A percentile compares a stretch with the other conserved stretches of the same genome.
These are phyloP conservation scores for Penicillium sp. DNA, from an alignment of 2,329 filamentous ascomycete genomes.

Conservation along the genomic window DNA sequence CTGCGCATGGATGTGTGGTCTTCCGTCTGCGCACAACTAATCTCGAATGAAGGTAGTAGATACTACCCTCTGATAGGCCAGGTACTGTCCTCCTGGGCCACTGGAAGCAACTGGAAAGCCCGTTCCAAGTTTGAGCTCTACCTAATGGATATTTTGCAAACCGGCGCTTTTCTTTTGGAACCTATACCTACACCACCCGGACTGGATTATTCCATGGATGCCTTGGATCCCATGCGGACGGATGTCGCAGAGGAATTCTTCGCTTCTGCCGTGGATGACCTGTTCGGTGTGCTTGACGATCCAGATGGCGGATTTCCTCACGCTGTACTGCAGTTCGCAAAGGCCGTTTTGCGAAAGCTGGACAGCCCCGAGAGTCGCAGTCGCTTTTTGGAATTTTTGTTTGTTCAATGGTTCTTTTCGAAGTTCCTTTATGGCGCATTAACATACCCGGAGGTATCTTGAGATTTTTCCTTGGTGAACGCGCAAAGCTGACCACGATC, in stretches of 20 bases:
- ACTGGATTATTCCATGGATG: constrained; percentile 71
- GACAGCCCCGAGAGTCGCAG: constrained; percentile 69
- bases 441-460: constrained; percentile 80
- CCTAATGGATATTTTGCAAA: constrained; percentile 90
- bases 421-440: constrained; percentile 82
- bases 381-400: constrained; percentile 77
- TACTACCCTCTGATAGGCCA: constrained; percentile 80
- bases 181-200: constrained; percentile 75
- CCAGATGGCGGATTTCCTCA: constrained; percentile 85
- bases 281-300: constrained; percentile 86
- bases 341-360: constrained; percentile 77
- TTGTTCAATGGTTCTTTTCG: constrained; percentile 90
- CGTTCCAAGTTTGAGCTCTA: constrained; percentile 90
- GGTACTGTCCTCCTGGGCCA: constrained; percentile 83
- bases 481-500: constrained; percentile 33
- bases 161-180: constrained; percentile 87
- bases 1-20: constrained; percentile 86
- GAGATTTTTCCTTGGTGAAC: background rate
- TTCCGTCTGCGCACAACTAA: constrained; percentile 78
- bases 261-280: constrained; percentile 72
- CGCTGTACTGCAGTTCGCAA: constrained; percentile 80
- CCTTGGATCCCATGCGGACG: constrained; percentile 69
- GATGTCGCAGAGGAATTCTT: constrained; percentile 88
- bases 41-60: constrained; percentile 73
- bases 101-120: constrained; percentile 85